Conservation (phyloP, 1,284 basidiomycete genomes). For the Ustilago sp. region DNA sequence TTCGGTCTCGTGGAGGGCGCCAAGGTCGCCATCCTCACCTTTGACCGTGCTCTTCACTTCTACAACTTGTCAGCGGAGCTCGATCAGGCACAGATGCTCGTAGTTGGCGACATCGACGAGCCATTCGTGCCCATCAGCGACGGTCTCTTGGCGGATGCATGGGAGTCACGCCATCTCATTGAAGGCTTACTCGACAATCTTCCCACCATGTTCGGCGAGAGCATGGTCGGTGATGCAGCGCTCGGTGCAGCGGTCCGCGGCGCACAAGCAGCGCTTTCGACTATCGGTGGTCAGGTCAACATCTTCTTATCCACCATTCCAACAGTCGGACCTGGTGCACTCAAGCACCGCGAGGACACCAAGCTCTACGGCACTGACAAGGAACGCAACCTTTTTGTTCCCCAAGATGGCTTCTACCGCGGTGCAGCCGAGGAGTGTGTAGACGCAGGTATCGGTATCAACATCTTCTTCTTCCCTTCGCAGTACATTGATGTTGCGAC, state of each 20-base stretch:
- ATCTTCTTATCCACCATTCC: conserved; percentile 85
- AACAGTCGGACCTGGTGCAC: conserved; percentile 80
- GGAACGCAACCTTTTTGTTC: conserved; percentile 82
- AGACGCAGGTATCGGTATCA: conserved; percentile 89
- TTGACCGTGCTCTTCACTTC: conserved; percentile 86
- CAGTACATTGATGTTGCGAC: conserved; percentile 89
- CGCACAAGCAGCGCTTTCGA: conserved; percentile 78
- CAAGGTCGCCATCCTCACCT: conserved; percentile 80
- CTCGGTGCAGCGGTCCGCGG: conserved; percentile 80
- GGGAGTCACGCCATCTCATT: conserved; percentile 76
- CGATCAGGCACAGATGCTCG: conserved; percentile 77
- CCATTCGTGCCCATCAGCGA: conserved; percentile 84
- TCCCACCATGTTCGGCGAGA: conserved; percentile 76
- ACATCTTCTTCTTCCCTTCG: conserved; percentile 85
- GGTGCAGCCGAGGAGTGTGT: conserved; percentile 87
- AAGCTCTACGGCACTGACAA: conserved; percentile 88
- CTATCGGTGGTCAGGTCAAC: conserved; percentile 86
- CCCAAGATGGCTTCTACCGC: conserved; percentile 82
- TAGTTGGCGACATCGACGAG: conserved; percentile 89
- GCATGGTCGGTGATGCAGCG: conserved; percentile 75
- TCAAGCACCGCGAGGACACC: conserved; percentile 76
- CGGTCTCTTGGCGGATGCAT: conserved; percentile 84
- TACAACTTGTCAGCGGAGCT: conserved; percentile 85
- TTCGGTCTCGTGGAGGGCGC: conserved; percentile 68
- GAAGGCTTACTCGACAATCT: conserved; percentile 78